Conservation (phyloP, 495 filamentous ascomycete genomes). For the Aspergillus kassunensis region DNA sequence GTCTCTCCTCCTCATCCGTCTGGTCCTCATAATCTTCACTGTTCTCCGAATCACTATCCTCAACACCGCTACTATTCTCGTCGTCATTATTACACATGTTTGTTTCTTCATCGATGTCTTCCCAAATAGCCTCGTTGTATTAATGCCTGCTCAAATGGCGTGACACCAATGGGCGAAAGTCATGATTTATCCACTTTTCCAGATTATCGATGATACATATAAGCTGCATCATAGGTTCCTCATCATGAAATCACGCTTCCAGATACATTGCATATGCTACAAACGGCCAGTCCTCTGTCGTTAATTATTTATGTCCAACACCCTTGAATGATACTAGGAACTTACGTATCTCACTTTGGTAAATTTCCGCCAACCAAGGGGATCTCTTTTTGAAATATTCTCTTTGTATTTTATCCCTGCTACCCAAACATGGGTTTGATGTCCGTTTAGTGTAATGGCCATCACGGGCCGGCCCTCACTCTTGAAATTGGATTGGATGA, state of each 20-base stretch:
- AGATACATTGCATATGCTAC: slow-evolving; percentile 10
- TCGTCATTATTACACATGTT: not conserved
- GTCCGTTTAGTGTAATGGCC: slow-evolving; percentile 3
- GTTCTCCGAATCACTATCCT: not conserved
- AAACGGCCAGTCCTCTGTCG: not conserved
- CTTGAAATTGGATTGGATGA: not conserved
- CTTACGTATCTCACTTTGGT: slow-evolving; percentile 5
- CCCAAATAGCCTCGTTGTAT: not conserved
- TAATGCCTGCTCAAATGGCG: not conserved
- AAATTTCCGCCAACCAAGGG: not conserved
- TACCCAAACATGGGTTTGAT: slow-evolving; percentile 3
- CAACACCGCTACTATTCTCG: not conserved
- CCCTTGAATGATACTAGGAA: not conserved
- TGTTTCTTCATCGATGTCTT: not conserved
- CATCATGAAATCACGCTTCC: slow-evolving; percentile 2
- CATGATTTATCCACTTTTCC: not conserved
- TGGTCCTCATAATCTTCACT: not conserved
- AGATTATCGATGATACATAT: slow-evolving; percentile 7
- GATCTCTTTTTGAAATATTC: not conserved
- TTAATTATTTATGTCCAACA: not conserved
- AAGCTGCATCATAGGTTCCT: not conserved
- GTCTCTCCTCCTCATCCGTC: not conserved
- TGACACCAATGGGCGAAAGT: slow-evolving; percentile 7
- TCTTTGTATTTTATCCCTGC: not conserved
- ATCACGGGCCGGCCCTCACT: not conserved